Evolutionary conservation across 371 early-diverging fungal genomes (phyloP).

Genomic region (Mortierella sp.): DNA sequence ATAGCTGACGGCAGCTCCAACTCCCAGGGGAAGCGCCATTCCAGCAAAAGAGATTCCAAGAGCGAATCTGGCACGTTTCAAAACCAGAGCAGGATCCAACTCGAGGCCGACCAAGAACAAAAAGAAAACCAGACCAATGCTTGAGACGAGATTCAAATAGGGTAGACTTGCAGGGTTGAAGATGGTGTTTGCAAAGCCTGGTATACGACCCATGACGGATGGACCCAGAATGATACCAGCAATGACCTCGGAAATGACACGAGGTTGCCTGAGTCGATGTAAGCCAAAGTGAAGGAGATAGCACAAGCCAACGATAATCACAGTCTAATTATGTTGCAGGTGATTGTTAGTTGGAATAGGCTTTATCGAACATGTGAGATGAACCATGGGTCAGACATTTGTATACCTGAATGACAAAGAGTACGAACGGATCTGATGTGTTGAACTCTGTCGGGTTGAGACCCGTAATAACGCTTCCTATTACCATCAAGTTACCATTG

Average conservation of each 20-base stretch:
- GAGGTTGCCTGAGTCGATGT: slow-evolving; percentile 73
- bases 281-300: slow-evolving; percentile 73
- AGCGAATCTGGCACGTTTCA: slow-evolving; percentile 60
- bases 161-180: slow-evolving; percentile 76
- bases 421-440: slow-evolving; percentile 65
- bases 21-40: slow-evolving; percentile 81
- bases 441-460: slow-evolving; percentile 70
- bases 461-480: slow-evolving; percentile 79
- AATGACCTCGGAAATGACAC: slow-evolving; percentile 83
- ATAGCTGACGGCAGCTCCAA: slow-evolving; percentile 78
- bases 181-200: slow-evolving; percentile 69
- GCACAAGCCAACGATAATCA: slow-evolving; percentile 76
- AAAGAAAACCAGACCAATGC: slow-evolving; percentile 90
- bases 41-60: slow-evolving; percentile 75
- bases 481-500: neutral
- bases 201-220: slow-evolving; percentile 80
- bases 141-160: slow-evolving; percentile 80
- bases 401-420: slow-evolving; percentile 78
- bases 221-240: slow-evolving; percentile 86
- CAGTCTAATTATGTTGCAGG: slow-evolving; percentile 57
- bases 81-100: slow-evolving; percentile 71
- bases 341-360: too few species aligned
- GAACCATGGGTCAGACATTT: too few species aligned
- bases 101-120: slow-evolving; percentile 91
- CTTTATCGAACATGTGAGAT: too few species aligned